Percentiles rank a stretch among this genome's conserved stretches.
These are phyloP conservation scores for Skeletonema costatum DNA, from an alignment of 108 stramenopile species.

Conservation along the genomic window DNA sequence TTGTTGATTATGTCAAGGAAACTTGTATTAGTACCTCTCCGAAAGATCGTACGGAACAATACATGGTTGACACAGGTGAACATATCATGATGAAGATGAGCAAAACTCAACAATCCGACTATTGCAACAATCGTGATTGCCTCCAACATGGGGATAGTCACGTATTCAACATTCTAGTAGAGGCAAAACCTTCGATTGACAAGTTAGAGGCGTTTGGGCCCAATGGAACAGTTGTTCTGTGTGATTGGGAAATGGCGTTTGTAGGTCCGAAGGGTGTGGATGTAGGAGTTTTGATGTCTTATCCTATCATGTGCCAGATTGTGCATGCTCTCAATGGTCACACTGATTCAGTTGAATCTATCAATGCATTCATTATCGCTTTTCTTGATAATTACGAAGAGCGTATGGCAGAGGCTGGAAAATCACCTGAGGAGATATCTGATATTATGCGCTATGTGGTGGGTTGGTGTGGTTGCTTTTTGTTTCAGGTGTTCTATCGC, in stretches of 20 bases:
- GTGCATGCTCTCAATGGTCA: constrained; percentile 6
- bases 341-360: background rate
- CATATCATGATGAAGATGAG: constrained; percentile 10
- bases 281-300: background rate
- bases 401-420: background rate
- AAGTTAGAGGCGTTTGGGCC: constrained; percentile 38
- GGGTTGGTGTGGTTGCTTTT: constrained; percentile 1
- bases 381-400: background rate
- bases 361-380: background rate
- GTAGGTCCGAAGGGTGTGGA: constrained; percentile 1
- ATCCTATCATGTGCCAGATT: constrained; percentile 8
- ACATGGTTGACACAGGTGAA: constrained; percentile 11
- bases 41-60: constrained; percentile 25
- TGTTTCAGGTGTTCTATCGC: background rate
- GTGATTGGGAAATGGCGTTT: constrained; percentile 51
- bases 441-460: background rate
- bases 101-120: constrained; percentile 13
- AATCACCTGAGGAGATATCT: background rate
- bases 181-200: constrained; percentile 30
- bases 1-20: constrained; percentile 11
- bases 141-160: constrained; percentile 52
- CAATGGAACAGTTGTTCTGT: constrained; percentile 28
- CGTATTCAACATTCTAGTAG: too few species aligned
- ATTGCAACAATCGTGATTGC: constrained; percentile 20
- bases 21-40: background rate